Evolutionary conservation across 805 yeast species (phyloP), one percentile per base, ranked within the genome.

Genomic region (Limtongia smithiae): DNA sequence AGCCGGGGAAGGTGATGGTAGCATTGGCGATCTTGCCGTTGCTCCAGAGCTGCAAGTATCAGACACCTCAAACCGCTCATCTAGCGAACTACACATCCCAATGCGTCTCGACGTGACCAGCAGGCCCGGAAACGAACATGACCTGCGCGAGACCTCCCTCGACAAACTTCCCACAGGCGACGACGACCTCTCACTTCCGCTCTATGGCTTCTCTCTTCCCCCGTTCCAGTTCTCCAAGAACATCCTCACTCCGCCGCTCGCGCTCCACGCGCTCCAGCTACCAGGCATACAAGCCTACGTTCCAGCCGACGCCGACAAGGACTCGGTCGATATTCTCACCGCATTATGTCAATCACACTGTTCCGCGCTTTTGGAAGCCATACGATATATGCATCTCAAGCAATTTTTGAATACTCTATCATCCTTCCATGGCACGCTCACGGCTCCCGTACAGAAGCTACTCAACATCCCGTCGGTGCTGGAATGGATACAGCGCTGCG

Each of bases 401-500:
- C 78, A 78, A 59, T 66, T 88, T 30, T 74, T 81, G 44, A 68
- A 75, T n/a, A 66, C 76, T 24, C 65, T 85, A 41, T 62, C 71
- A 7, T 69, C 78, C 7, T 85, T 80, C 64, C 76, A 70, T 48
- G 66, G 72, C 72, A 71, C 79, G 1, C 71, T 86, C 46, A 79
- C 89, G 0, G 71, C 79, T 0, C 84, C 85, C 3, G 83, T 81
- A 35, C 77, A 75, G 61, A 77, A 77, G 57, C 67, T 86, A 20
- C 77, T 81, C 9, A 68, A 5, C 60, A 24, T 41, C 6, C 57
- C 58, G 11, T 20, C 45, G 18, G 43, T 80, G 12, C 60, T 71
- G 4, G 74, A 74, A 14, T 87, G 95, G 94, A 73, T 84, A n/a
- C 59, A 72, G 28, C 68, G 75, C 40, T 83, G 88, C 62, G 95